phyloP scores from a whole-genome alignment of 495 filamentous ascomycete species.

The Penicillium cataractarum region DNA sequence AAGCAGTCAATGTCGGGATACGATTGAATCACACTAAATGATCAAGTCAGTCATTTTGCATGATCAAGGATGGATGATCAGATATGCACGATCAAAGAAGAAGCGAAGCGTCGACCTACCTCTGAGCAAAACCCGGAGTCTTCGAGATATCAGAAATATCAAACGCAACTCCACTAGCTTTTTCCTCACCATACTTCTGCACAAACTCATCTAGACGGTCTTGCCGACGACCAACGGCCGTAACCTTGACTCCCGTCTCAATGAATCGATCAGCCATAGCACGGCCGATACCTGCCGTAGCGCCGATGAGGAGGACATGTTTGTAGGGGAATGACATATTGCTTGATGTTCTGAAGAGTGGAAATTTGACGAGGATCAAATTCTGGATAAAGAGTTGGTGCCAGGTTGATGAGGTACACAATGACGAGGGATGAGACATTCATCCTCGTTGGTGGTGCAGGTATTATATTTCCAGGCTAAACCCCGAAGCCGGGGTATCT shows the following conservation, averaged over 20 bases:
- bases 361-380: too few species aligned
- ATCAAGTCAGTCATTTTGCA: neutral
- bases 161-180: slow-evolving; percentile 54
- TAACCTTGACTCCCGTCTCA: slow-evolving; percentile 60
- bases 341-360: too few species aligned
- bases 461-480: too few species aligned
- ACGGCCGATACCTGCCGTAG: slow-evolving; percentile 68
- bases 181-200: slow-evolving; percentile 58
- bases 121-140: slow-evolving; percentile 57
- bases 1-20: slow-evolving; percentile 55
- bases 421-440: too few species aligned
- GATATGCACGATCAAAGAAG: too few species aligned
- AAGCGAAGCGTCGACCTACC: slow-evolving; percentile 30
- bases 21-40: slow-evolving; percentile 50
- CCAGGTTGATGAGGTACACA: too few species aligned
- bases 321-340: slow-evolving; percentile 65
- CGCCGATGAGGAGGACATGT: slow-evolving; percentile 69
- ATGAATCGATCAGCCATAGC: slow-evolving; percentile 67
- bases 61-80: too few species aligned
- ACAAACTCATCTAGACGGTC: slow-evolving; percentile 67
- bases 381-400: too few species aligned
- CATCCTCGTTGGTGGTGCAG: too few species aligned
- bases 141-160: slow-evolving; percentile 63
- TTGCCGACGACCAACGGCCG: slow-evolving; percentile 65
- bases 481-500: too few species aligned